A percentile compares a stretch with the other conserved stretches of the same genome.
These are phyloP conservation scores for Albifimbria verrucaria DNA, from an alignment of 2,329 filamentous ascomycete genomes.

Conservation along the genomic window DNA sequence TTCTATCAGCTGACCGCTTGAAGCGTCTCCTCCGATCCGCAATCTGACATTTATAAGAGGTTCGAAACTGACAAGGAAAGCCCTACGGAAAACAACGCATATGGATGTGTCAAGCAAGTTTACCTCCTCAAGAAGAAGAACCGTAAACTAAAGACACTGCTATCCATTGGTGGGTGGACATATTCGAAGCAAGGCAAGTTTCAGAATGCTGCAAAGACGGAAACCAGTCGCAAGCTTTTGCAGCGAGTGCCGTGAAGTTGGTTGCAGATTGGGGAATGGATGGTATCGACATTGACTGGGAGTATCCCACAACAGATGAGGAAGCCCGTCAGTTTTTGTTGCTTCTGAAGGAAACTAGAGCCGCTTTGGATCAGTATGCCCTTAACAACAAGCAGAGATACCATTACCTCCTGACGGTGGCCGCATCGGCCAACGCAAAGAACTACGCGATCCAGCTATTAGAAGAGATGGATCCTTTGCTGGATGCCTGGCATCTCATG, in stretches of 20 bases:
- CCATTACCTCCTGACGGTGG: slow-evolving; percentile 50
- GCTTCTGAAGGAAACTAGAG: slow-evolving; percentile 39
- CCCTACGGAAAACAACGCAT: slow-evolving; percentile 61
- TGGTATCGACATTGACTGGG: slow-evolving; percentile 56
- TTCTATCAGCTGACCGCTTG: neutral
- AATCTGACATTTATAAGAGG: slow-evolving; percentile 60
- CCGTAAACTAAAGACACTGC: slow-evolving; percentile 72
- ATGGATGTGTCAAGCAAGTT: slow-evolving; percentile 75
- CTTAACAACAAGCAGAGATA: slow-evolving; percentile 34
- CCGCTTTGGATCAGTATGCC: slow-evolving; percentile 41
- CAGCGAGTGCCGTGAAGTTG: slow-evolving; percentile 62
- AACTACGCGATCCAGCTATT: slow-evolving; percentile 51
- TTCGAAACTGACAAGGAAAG: slow-evolving; percentile 62
- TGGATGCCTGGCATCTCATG: slow-evolving; percentile 63
- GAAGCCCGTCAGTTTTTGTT: slow-evolving; percentile 40
- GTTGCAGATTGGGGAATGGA: slow-evolving; percentile 65
- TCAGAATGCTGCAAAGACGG: slow-evolving; percentile 14
- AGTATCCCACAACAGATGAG: slow-evolving; percentile 39
- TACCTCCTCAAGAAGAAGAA: slow-evolving; percentile 73
- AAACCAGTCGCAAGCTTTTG: slow-evolving; percentile 63
- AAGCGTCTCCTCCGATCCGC: slow-evolving; percentile 25
- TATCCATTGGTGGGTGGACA: slow-evolving; percentile 80
- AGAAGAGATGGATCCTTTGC: slow-evolving; percentile 49
- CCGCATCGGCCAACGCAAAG: slow-evolving; percentile 42
- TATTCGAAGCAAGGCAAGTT: slow-evolving; percentile 64